phyloP scores from a whole-genome alignment of 768 basidiomycete species.

The Rhodotorula paludigena region DNA sequence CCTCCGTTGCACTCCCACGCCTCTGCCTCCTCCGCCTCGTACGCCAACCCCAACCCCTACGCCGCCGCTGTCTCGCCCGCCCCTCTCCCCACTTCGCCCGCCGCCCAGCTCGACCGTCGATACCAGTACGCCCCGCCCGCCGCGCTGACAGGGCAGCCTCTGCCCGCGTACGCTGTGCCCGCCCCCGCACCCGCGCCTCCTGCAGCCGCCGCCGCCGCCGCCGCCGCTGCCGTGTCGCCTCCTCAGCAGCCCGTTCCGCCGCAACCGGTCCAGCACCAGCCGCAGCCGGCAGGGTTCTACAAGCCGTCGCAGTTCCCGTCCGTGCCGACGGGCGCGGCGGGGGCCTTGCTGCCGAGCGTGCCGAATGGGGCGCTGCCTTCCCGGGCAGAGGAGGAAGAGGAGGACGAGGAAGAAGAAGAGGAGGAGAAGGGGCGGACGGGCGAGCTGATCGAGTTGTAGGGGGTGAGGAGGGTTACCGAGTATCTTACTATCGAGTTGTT shows the following conservation, averaged over 20 bases:
- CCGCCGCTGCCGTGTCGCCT: background rate
- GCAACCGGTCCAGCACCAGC: slow-evolving; percentile 19
- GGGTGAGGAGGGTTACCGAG: background rate
- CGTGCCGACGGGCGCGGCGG: slow-evolving; percentile 22
- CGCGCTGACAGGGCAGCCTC: background rate
- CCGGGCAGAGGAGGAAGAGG: background rate
- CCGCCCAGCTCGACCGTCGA: background rate
- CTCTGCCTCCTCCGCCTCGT: background rate
- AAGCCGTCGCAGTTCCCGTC: slow-evolving; percentile 36
- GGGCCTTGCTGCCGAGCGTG: slow-evolving; percentile 25
- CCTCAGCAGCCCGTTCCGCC: slow-evolving; percentile 6
- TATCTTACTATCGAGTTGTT: background rate
- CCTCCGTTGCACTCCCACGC: background rate
- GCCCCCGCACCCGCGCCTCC: background rate
- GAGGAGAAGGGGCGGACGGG: slow-evolving; percentile 18
- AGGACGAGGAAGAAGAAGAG: slow-evolving; percentile 1
- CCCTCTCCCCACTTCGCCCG: background rate
- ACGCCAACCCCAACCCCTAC: background rate
- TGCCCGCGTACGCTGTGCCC: slow-evolving; percentile 8
- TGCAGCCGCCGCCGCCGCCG: background rate
- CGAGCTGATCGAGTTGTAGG: slow-evolving; percentile 35
- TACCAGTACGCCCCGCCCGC: background rate
- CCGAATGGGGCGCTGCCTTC: slow-evolving; percentile 1
- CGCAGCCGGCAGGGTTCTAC: slow-evolving; percentile 26
- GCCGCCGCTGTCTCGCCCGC: background rate